A percentile compares a stretch with the other conserved stretches of the same genome.
These are phyloP conservation scores for Beauveria pseudobassiana DNA, from an alignment of 2,329 filamentous ascomycete species.

Conservation along the genomic window DNA sequence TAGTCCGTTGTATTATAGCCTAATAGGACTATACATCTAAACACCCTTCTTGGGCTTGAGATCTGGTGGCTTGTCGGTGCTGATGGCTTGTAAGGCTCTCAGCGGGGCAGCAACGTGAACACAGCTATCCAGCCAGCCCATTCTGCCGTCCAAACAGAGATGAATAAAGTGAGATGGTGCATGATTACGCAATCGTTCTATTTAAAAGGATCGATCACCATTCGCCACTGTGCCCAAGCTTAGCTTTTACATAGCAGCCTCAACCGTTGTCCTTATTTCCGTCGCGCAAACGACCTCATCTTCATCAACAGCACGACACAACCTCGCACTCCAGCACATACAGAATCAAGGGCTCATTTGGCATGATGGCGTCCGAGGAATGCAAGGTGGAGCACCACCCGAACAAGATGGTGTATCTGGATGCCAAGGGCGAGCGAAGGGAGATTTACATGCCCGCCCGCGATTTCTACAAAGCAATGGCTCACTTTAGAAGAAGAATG, in stretches of 20 bases:
- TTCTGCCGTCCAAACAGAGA: neutral
- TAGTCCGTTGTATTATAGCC: slow-evolving; percentile 13
- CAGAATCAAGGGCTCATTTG: neutral
- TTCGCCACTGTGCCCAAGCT: neutral
- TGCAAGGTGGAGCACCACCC: neutral
- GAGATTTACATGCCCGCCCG: neutral
- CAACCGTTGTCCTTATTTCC: neutral
- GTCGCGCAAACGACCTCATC: neutral
- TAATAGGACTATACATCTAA: slow-evolving; percentile 6
- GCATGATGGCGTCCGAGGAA: neutral
- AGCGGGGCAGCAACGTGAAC: too few species aligned
- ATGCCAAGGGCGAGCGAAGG: neutral
- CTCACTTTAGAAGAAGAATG: neutral
- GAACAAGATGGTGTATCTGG: neutral
- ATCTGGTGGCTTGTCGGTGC: slow-evolving; percentile 3
- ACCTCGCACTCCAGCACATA: neutral
- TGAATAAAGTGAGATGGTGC: neutral
- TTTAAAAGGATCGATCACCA: neutral
- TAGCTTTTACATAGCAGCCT: neutral
- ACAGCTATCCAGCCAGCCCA: neutral
- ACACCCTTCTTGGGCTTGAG: neutral
- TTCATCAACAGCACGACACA: neutral
- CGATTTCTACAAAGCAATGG: neutral
- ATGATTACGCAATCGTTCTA: neutral
- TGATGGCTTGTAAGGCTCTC: too few species aligned